Percentiles rank a stretch among this genome's conserved stretches.
These are phyloP conservation scores for Prosopis cineraria DNA, from an alignment of 306 rosid genomes.

Conservation along the genomic window DNA sequence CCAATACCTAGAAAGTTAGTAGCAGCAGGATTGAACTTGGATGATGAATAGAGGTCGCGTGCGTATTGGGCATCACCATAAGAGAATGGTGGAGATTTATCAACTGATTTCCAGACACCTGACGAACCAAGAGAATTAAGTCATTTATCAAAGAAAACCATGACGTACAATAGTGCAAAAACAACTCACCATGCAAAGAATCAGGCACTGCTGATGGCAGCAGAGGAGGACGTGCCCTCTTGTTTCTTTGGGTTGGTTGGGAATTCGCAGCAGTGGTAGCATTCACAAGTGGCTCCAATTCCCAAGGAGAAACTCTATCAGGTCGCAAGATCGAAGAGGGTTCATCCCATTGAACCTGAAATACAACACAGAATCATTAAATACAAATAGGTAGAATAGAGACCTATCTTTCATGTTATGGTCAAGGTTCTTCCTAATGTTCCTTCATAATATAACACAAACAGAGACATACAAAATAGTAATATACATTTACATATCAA, in stretches of 20 bases:
- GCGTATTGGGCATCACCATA: slow-evolving; percentile 67
- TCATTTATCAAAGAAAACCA: slow-evolving; percentile 12
- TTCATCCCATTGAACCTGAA: slow-evolving; percentile 99
- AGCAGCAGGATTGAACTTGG: slow-evolving; percentile 65
- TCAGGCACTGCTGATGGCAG: slow-evolving; percentile 71
- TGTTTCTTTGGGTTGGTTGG: slow-evolving; percentile 81
- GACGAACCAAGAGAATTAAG: slow-evolving; percentile 29
- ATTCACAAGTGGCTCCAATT: slow-evolving; percentile 90
- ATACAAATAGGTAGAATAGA: neutral
- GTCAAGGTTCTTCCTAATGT: neutral
- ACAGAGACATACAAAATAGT: neutral
- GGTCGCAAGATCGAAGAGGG: slow-evolving; percentile 92
- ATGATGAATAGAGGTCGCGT: slow-evolving; percentile 61
- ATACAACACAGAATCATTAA: slow-evolving; percentile 2
- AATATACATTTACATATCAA: neutral
- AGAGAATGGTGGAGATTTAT: slow-evolving; percentile 67
- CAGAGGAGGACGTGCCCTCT: slow-evolving; percentile 78
- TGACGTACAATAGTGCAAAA: slow-evolving; percentile 24
- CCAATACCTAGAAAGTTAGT: slow-evolving; percentile 64
- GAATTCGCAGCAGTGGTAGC: slow-evolving; percentile 61
- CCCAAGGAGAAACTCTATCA: slow-evolving; percentile 96
- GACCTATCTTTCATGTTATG: neutral
- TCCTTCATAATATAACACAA: neutral
- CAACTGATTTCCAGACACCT: slow-evolving; percentile 83
- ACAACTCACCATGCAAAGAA: slow-evolving; percentile 57